Evolutionary conservation across 2,329 filamentous ascomycete species (phyloP), one percentile per base, ranked within the genome.

Genomic region (Coniochaeta sp.): DNA sequence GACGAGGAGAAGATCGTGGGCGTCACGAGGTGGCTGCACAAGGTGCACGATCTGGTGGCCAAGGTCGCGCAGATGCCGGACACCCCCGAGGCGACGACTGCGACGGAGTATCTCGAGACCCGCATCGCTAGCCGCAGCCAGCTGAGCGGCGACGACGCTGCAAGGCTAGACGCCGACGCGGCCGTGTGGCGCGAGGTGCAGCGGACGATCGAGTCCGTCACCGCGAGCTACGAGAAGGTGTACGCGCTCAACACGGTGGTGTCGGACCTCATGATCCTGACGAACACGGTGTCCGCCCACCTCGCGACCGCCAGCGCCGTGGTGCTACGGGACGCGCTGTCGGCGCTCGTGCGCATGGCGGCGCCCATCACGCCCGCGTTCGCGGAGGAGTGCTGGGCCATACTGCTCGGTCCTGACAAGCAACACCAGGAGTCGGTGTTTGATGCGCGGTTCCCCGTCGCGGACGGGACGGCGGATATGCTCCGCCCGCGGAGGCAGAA

Each of bases 241-340:
- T 89, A 92, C 70, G 81, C 89, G 0, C 79, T 96, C 58, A 96
- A 96, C 74, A 96, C 91, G 0, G 81, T 90, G 9, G 82, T 96
- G 19, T 95, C 90, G 1, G 89, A 93, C 68, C 79, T 96, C 16
- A 96, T 91, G 81, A 85, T 83, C 47, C 79, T 96, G 17, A 93
- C 90, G 4, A 96, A 96, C 70, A 73, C 78, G 0, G 75, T 92
- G 16, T 71, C 80, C 34, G 80, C 80, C 3, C 74, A 79, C 16
- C 64, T 72, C 0, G 73, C 4, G 2, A 32, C 73, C 3, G 75
- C 76, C 6, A 75, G 78, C 40, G 66, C 69, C 3, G 57, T 73
- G 4, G 68, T 89, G 64, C 76, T 74, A 69, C 73, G 77, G 50
- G 74, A 80, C 26, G 80, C 85, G 0, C 72, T 79, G 1, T 78